Evolutionary conservation across 495 filamentous ascomycete genomes (phyloP).

Genomic region (Hypoxylon fuscum): DNA sequence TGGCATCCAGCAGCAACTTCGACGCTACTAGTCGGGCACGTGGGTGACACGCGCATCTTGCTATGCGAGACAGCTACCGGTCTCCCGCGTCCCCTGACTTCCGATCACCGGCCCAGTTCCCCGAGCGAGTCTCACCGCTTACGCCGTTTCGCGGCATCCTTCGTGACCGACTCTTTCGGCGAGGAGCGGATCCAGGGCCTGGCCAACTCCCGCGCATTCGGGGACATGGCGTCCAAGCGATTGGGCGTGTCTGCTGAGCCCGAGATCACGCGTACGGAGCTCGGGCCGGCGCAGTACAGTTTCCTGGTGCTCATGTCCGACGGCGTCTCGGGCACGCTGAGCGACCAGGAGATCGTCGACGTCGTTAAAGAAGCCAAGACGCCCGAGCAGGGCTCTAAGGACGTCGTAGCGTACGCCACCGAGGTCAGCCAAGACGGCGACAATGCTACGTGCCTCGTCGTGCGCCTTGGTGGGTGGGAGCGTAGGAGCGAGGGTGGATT

Average conservation of each 20-base stretch:
- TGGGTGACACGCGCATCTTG: conserved; percentile 90
- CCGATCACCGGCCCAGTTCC: conserved; percentile 87
- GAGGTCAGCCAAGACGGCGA: conserved; percentile 85
- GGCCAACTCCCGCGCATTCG: conserved; percentile 93
- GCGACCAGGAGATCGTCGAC: conserved; percentile 94
- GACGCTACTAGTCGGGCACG: conserved; percentile 86
- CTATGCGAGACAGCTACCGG: conserved; percentile 85
- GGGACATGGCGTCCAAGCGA: conserved; percentile 88
- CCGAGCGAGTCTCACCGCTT: conserved; percentile 84
- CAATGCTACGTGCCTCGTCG: conserved; percentile 94
- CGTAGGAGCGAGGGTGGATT: conserved; percentile 86
- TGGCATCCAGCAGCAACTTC: conserved; percentile 90
- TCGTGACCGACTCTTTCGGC: conserved; percentile 95
- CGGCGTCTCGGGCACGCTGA: conserved; percentile 81
- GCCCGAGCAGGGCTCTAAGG: conserved; percentile 81
- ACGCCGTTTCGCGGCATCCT: conserved; percentile 82
- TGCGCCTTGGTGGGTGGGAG: conserved; percentile 95
- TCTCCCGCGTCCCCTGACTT: conserved; percentile 79
- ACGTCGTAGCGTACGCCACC: conserved; percentile 84
- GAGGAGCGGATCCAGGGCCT: conserved; percentile 95
- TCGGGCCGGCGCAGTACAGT: conserved; percentile 81
- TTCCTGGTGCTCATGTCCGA: conserved; percentile 91
- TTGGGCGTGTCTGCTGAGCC: conserved; percentile 95
- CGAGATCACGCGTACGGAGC: conserved; percentile 76
- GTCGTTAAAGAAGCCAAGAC: conserved; percentile 92